These are phyloP conservation scores for Didymella pinodella DNA, from an alignment of 2,329 filamentous ascomycete species.

Conservation along the genomic window DNA sequence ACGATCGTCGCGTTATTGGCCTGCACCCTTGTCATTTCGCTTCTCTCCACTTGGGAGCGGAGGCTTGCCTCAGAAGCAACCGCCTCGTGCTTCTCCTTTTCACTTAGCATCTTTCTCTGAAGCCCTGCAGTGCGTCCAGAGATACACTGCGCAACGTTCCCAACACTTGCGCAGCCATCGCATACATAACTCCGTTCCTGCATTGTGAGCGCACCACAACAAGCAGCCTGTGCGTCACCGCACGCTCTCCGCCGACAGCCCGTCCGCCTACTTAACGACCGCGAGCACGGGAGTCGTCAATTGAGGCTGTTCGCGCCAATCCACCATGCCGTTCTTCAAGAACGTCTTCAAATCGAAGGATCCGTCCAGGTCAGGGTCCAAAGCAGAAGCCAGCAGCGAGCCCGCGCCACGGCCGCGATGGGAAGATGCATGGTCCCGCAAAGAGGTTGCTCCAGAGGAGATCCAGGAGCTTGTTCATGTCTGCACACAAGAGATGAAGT, in stretches of 20 bases:
- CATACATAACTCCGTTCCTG: constrained; percentile 27
- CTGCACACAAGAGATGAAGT: constrained; percentile 91
- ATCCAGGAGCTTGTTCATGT: constrained; percentile 84
- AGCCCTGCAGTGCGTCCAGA: constrained; percentile 17
- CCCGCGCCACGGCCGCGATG: constrained; percentile 74
- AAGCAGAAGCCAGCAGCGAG: constrained; percentile 36
- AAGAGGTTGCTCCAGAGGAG: constrained; percentile 84
- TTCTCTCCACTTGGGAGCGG: constrained; percentile 21
- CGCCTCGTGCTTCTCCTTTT: constrained; percentile 22
- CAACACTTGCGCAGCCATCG: constrained; percentile 21
- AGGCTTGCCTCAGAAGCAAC: constrained; percentile 23
- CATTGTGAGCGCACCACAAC: constrained; percentile 24
- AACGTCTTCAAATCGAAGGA: constrained; percentile 51
- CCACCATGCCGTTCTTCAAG: constrained; percentile 51
- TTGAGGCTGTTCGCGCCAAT: constrained; percentile 30
- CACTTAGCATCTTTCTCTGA: constrained; percentile 18
- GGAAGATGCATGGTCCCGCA: constrained; percentile 87
- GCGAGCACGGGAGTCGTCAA: constrained; percentile 5
- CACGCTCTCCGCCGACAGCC: constrained; percentile 12
- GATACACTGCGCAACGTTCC: constrained; percentile 22
- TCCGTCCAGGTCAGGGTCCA: constrained; percentile 40
- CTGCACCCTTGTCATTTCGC: constrained; percentile 25
- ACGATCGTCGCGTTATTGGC: constrained; percentile 22
- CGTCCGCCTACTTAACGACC: constrained; percentile 2
- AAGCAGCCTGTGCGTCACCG: constrained; percentile 11